Evolutionary conservation across 2,329 filamentous ascomycete genomes (phyloP).

Genomic region (Rutstroemia sp.): DNA sequence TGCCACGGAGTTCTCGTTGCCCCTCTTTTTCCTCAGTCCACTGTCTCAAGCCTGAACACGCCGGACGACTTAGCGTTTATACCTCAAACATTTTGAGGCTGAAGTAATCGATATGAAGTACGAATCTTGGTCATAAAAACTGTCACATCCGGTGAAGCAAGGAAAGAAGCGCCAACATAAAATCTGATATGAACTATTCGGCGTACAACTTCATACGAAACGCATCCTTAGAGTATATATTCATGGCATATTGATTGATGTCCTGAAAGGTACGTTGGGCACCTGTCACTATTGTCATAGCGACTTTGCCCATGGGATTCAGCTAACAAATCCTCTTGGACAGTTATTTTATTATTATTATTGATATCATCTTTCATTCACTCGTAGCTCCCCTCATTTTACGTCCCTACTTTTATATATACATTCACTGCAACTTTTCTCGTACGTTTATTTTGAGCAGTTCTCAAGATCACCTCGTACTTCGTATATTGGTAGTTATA

Average conservation of each 20-base stretch:
- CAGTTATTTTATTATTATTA: slow-evolving; percentile 1
- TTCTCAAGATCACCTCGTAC: background rate
- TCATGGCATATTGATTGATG: slow-evolving; percentile 3
- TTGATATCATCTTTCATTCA: background rate
- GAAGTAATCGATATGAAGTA: slow-evolving; percentile 9
- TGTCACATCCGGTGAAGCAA: slow-evolving; percentile 4
- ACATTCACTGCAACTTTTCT: background rate
- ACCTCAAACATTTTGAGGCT: slow-evolving; percentile 8
- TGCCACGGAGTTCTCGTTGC: background rate
- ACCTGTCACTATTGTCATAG: background rate
- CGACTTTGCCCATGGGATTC: background rate
- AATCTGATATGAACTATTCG: background rate
- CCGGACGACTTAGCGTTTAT: background rate
- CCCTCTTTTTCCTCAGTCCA: background rate
- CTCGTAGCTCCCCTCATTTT: background rate
- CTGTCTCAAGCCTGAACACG: background rate
- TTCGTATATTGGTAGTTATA: background rate
- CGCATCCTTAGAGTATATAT: background rate
- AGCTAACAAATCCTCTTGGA: background rate
- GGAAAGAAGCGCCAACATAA: background rate
- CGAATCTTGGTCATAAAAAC: slow-evolving; percentile 1
- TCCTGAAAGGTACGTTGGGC: slow-evolving; percentile 8
- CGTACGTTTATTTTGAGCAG: background rate
- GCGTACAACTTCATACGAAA: background rate
- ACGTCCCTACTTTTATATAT: background rate